Evolutionary conservation across 768 basidiomycete genomes (phyloP), one percentile per base, ranked within the genome.

Genomic region (Hericium rajendrae): DNA sequence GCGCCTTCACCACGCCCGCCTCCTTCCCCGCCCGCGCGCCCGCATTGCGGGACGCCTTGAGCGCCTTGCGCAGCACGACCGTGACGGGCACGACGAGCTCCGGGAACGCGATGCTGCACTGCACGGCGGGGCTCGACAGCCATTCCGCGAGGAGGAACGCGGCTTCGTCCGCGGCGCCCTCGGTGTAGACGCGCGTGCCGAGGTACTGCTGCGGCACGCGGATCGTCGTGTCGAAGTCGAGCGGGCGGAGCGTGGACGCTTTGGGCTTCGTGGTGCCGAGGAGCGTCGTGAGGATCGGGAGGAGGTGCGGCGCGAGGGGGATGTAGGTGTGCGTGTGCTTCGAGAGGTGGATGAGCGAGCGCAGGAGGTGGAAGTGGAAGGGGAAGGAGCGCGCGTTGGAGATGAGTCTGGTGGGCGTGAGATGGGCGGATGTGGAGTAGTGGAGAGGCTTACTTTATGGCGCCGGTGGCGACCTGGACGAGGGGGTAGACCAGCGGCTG

Each of bases 401-500:
- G 51, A 97, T 83, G 52, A 97, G 83, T 66, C 95, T 98, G 68
- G 16, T 18, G 8, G 3, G 11, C 38, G 22, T 32, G 28, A 40
- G 32, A 53, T 48, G 15, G 22, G 55, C 24, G 57, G 48, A 56
- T 13, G 16, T 11, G 22, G 12, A 10, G 18, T 28, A 2, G 46
- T 28, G 51, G 60, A 39, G 58, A 13, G 43, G 74, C 86, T 64
- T 70, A 95, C 94, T 88, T 89, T 65, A 97, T 86, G 53, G 93
- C 90, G 28, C 97, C 97, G 55, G 97, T 72, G 56, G 91, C 82
- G 51, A 99, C 89, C 70, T 99, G 97, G 9, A 97, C 91, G 18
- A 99, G 78, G 9, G 97, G 97, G 69, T 95, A 98, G 56, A 98
- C 87, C 53, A 99, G 75, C n/a, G 90, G 79, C 66, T 84, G 80